A percentile compares a stretch with the other conserved stretches of the same genome.
phyloP scores from a whole-genome alignment of 805 yeast genomes.

The Candida krabiensis region DNA sequence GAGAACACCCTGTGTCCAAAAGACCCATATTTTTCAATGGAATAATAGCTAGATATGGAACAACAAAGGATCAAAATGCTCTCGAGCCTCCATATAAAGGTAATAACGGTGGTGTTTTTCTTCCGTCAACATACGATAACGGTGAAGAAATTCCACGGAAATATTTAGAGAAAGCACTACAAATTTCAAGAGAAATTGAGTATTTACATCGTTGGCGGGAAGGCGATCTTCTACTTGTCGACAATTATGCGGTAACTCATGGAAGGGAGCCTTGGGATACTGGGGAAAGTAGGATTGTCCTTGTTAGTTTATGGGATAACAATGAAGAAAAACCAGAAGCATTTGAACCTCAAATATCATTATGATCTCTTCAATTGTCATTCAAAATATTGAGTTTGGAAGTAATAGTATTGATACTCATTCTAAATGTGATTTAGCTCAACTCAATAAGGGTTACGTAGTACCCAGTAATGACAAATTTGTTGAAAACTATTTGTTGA shows the following conservation, averaged over 20 bases:
- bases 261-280: constrained; percentile 33
- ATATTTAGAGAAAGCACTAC: constrained; percentile 20
- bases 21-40: constrained; percentile 26
- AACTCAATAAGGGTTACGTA: no score
- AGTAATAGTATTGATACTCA: no score
- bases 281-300: constrained; percentile 31
- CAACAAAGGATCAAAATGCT: no score
- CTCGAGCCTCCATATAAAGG: no score
- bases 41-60: constrained; percentile 8
- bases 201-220: constrained; percentile 32
- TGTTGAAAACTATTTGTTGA: no score
- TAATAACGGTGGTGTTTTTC: constrained; percentile 10
- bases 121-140: constrained; percentile 26
- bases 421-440: no score
- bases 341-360: no score
- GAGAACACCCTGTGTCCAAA: constrained; percentile 20
- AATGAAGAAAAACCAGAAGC: constrained; percentile 10
- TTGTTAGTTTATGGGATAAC: constrained; percentile 40
- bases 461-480: no score
- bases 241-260: constrained; percentile 37
- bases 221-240: constrained; percentile 36
- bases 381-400: no score
- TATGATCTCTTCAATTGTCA: no score
- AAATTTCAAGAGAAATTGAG: constrained; percentile 23
- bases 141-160: constrained; percentile 18